phyloP scores from a whole-genome alignment of 2,329 filamentous ascomycete genomes.

The Paraphaeosphaeria minitans region DNA sequence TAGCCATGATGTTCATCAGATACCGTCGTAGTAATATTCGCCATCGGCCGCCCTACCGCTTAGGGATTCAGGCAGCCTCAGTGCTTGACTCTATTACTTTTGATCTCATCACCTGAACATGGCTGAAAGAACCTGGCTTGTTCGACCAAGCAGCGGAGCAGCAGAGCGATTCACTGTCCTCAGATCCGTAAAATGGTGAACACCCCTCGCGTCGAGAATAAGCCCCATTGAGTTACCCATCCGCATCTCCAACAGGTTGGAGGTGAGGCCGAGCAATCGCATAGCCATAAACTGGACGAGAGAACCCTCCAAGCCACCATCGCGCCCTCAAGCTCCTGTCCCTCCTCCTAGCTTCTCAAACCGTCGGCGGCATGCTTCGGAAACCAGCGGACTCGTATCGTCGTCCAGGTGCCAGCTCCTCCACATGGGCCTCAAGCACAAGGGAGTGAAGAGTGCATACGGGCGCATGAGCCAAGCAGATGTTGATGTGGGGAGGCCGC shows the following conservation, averaged over 20 bases:
- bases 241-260: constrained; percentile 43
- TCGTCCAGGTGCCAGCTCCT: constrained; percentile 69
- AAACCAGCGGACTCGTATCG: constrained; percentile 82
- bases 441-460: constrained; percentile 55
- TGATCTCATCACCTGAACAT: constrained; percentile 82
- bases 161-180: constrained; percentile 39
- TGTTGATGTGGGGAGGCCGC: constrained; percentile 68
- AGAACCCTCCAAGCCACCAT: constrained; percentile 57
- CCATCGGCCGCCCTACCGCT: constrained; percentile 51
- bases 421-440: constrained; percentile 28
- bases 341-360: constrained; percentile 38
- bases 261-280: constrained; percentile 75
- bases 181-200: constrained; percentile 53
- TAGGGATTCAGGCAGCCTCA: constrained; percentile 64
- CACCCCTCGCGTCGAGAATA: constrained; percentile 99
- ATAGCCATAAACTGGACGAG: constrained; percentile 97
- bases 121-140: constrained; percentile 63
- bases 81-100: constrained; percentile 99
- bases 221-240: constrained; percentile 99
- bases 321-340: constrained; percentile 22
- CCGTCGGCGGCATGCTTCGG: constrained; percentile 32
- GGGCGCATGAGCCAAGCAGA: constrained; percentile 56
- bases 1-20: constrained; percentile 50
- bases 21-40: constrained; percentile 54
- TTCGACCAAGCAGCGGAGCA: constrained; percentile 66